A percentile compares a stretch with the other conserved stretches of the same genome.
phyloP scores from a whole-genome alignment of 257 asterid genomes.

The Nicotiana tabacum region DNA sequence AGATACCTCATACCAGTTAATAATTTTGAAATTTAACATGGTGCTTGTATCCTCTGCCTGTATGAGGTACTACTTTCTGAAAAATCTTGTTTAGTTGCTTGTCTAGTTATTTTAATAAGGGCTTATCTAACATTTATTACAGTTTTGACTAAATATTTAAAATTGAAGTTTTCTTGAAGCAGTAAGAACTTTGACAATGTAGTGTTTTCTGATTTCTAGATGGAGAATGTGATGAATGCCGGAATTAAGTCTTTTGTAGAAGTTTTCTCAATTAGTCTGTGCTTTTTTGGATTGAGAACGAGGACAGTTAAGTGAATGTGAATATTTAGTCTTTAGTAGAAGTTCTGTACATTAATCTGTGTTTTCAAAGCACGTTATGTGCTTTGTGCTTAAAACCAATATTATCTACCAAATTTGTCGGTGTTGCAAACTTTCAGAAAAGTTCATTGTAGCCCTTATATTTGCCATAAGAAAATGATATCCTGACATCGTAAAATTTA shows the following conservation, averaged over 20 bases:
- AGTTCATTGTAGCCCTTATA: not conserved
- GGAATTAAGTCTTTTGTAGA: not conserved
- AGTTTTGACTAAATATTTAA: not conserved
- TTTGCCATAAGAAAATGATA: not conserved
- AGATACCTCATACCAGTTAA: not conserved
- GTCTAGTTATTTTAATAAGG: not conserved
- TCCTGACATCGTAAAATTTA: not conserved
- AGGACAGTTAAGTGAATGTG: slow-evolving; percentile 2
- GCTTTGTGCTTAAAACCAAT: slow-evolving; percentile 4
- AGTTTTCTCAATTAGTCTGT: not conserved
- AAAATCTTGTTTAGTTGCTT: not conserved
- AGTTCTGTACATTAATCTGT: not conserved
- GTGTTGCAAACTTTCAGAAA: not conserved
- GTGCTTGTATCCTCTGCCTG: not conserved
- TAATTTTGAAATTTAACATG: not conserved
- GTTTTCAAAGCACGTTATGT: not conserved
- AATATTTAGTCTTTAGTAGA: not conserved
- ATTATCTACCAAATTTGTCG: not conserved
- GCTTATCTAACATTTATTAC: not conserved
- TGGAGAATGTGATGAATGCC: not conserved
- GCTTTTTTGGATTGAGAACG: not conserved
- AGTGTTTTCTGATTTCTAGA: not conserved
- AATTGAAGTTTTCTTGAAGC: not conserved
- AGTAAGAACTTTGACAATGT: not conserved
- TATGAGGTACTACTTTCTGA: not conserved